phyloP scores from a whole-genome alignment of 2,329 filamentous ascomycete species.

The Fusarium chuoi region DNA sequence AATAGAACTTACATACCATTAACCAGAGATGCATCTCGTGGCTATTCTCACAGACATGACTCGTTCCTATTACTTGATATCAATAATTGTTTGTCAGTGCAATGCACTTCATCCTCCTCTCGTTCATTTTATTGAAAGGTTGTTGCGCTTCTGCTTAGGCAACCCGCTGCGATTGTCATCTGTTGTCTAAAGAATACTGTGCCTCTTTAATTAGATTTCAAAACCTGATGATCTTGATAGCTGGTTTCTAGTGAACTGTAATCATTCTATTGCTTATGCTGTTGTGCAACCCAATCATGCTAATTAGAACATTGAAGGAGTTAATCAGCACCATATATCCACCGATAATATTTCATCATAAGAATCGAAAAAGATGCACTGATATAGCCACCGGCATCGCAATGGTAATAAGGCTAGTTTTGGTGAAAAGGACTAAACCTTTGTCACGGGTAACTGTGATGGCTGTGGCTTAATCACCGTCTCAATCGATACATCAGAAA shows the following conservation, averaged over 20 bases:
- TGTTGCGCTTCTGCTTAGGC: too few relatives aligned
- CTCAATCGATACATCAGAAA: accelerated
- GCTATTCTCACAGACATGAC: background rate
- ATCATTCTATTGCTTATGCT: too few relatives aligned
- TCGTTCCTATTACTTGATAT: background rate
- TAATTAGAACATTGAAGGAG: too few relatives aligned
- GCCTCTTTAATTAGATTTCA: too few relatives aligned
- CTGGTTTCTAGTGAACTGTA: too few relatives aligned
- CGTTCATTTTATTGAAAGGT: too few relatives aligned
- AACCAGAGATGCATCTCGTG: accelerated
- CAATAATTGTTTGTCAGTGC: too few relatives aligned
- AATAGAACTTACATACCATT: accelerated
- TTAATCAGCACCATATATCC: accelerated
- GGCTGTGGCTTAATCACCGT: background rate
- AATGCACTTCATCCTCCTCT: too few relatives aligned
- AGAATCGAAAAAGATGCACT: accelerated
- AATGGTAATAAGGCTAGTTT: accelerated
- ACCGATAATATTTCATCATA: accelerated
- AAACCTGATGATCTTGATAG: too few relatives aligned
- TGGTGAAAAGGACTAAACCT: accelerated
- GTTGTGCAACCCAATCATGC: too few relatives aligned
- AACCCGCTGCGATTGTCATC: too few relatives aligned
- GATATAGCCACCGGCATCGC: accelerated
- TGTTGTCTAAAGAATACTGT: too few relatives aligned
- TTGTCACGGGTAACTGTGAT: accelerated